Conservation (phyloP, 192 early-diverging fungal species). For the Coemansia sp. region DNA sequence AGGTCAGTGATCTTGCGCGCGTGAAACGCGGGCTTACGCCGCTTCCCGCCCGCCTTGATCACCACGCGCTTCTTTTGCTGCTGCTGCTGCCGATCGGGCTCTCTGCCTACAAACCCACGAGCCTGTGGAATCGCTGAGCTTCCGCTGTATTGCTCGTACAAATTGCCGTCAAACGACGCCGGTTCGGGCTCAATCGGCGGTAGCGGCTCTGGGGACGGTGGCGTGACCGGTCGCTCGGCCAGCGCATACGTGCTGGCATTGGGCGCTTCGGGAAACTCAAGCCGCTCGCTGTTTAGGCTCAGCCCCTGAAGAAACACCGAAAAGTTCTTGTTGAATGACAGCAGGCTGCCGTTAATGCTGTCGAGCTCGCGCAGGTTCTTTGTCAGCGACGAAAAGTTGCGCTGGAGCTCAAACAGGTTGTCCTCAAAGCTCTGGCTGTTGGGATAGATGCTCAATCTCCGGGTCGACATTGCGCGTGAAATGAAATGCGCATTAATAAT, state of each 20-base stretch:
- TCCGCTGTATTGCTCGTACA: not conserved
- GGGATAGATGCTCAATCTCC: constrained; percentile 44
- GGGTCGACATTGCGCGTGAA: constrained; percentile 47
- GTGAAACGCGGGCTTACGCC: constrained; percentile 40
- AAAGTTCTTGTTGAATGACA: constrained; percentile 50
- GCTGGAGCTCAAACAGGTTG: constrained; percentile 41
- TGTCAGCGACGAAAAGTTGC: constrained; percentile 28
- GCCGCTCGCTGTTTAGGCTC: constrained; percentile 43
- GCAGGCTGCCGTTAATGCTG: constrained; percentile 40
- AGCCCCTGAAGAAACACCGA: constrained; percentile 40
- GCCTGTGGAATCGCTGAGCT: constrained; percentile 7
- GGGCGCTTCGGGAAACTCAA: constrained; percentile 39
- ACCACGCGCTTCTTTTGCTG: constrained; percentile 38
- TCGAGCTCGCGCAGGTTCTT: constrained; percentile 39
- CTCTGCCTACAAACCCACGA: not conserved
- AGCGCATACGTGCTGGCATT: constrained; percentile 34
- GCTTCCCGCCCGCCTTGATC: constrained; percentile 25
- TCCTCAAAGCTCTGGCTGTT: constrained; percentile 47
- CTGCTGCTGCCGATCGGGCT: not conserved
- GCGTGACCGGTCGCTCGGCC: constrained; percentile 25
- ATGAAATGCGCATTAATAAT: too few species aligned
- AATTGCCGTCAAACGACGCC: not conserved
- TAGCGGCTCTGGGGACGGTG: constrained; percentile 4
- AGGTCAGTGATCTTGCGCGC: constrained; percentile 36
- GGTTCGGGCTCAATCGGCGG: not conserved